Conservation (phyloP, 2,329 filamentous ascomycete genomes). For the Nemania diffusa region DNA sequence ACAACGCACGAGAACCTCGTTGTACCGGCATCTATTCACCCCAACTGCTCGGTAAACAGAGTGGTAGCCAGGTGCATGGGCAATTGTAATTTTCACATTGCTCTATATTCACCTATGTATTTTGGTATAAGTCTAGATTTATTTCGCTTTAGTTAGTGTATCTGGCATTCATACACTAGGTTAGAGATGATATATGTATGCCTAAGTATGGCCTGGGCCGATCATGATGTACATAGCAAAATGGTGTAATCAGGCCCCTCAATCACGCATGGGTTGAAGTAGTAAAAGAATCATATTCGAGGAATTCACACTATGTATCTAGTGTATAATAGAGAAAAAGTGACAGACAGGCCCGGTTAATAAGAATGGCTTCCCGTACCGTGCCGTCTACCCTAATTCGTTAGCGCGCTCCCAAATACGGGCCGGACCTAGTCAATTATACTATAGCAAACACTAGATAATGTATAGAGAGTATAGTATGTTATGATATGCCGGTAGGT, state of each 20-base stretch:
- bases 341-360: background rate
- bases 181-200: background rate
- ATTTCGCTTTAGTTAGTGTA: background rate
- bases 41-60: too few species aligned
- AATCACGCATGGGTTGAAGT: too few species aligned
- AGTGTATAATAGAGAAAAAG: background rate
- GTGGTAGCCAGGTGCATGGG: too few species aligned
- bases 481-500: conserved; percentile 13
- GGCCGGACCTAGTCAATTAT: conserved; percentile 2
- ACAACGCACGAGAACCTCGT: background rate
- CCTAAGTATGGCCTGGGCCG: background rate
- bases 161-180: background rate
- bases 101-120: too few species aligned
- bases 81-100: background rate
- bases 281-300: background rate
- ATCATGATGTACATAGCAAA: conserved; percentile 10
- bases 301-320: background rate
- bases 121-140: too few species aligned
- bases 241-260: too few species aligned
- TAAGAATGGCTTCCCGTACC: background rate
- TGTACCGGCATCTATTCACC: background rate
- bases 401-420: conserved; percentile 3
- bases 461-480: background rate
- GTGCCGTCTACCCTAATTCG: background rate
- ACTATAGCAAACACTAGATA: background rate